Evolutionary conservation across 2,329 filamentous ascomycete genomes (phyloP).

Genomic region (Phialocephala sp.): DNA sequence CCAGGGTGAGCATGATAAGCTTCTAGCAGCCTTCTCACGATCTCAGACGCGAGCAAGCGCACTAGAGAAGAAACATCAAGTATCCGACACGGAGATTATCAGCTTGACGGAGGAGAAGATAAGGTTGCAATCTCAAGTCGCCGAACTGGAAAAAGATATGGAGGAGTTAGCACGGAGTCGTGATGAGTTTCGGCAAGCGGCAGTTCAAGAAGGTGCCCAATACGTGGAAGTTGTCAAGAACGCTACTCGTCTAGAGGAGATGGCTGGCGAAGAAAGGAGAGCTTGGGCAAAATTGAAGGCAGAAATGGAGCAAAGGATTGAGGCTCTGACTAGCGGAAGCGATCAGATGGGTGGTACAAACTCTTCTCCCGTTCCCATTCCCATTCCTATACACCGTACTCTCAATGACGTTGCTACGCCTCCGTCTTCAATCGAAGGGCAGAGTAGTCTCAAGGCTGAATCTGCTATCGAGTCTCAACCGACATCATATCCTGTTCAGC

Average conservation of each 20-base stretch:
- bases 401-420: constrained; percentile 14
- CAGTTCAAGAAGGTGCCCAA: constrained; percentile 42
- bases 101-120: constrained; percentile 56
- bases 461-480: constrained; percentile 14
- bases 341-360: constrained; percentile 2
- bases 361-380: background rate
- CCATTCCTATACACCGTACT: background rate
- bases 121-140: constrained; percentile 52
- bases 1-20: constrained; percentile 58
- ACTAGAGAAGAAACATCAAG: constrained; percentile 56
- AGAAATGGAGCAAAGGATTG: constrained; percentile 40
- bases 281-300: constrained; percentile 36
- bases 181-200: constrained; percentile 49
- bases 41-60: constrained; percentile 55
- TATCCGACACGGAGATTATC: constrained; percentile 58
- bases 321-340: constrained; percentile 27
- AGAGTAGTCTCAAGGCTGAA: constrained; percentile 29
- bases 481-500: constrained; percentile 7
- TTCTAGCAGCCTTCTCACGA: constrained; percentile 56
- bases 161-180: constrained; percentile 54
- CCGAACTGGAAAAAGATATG: constrained; percentile 53
- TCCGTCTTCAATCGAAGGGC: constrained; percentile 11
- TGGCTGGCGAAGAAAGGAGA: constrained; percentile 39
- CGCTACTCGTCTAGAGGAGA: constrained; percentile 41
- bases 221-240: constrained; percentile 44